phyloP scores from a whole-genome alignment of 768 basidiomycete genomes.

The Termitomyces sp. region DNA sequence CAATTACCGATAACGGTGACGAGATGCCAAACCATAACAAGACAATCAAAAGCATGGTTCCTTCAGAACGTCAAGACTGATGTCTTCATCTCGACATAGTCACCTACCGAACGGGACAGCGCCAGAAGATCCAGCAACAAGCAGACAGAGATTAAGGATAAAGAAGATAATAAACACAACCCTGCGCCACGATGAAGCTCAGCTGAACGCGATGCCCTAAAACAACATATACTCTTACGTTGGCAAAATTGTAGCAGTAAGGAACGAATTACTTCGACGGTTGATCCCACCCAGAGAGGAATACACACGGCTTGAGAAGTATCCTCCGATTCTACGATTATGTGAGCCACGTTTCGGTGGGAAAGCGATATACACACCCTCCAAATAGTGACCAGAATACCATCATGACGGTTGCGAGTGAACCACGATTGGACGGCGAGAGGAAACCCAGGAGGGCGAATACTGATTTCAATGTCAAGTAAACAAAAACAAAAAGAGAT shows the following conservation, averaged over 20 bases:
- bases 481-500: background rate
- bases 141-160: constrained; percentile 86
- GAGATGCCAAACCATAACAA: constrained; percentile 93
- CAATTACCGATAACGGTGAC: constrained; percentile 81
- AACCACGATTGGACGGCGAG: constrained; percentile 92
- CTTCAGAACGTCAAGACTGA: constrained; percentile 26
- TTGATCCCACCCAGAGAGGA: constrained; percentile 73
- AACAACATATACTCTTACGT: constrained; percentile 43
- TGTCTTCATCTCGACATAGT: background rate
- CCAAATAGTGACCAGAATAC: constrained; percentile 94
- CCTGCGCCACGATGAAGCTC: constrained; percentile 30
- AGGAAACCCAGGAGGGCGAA: constrained; percentile 92
- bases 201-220: constrained; percentile 3
- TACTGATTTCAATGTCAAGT: constrained; percentile 36
- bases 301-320: constrained; percentile 81
- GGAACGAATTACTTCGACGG: constrained; percentile 74
- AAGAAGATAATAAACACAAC: constrained; percentile 82
- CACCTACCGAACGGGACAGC: constrained; percentile 87
- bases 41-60: constrained; percentile 81
- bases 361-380: constrained; percentile 40
- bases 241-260: constrained; percentile 86
- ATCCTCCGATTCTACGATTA: constrained; percentile 70
- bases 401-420: constrained; percentile 91
- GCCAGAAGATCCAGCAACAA: constrained; percentile 83
- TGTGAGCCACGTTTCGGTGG: background rate